Conservation (phyloP, 2,329 filamentous ascomycete species). For the Tolypocladium album region DNA sequence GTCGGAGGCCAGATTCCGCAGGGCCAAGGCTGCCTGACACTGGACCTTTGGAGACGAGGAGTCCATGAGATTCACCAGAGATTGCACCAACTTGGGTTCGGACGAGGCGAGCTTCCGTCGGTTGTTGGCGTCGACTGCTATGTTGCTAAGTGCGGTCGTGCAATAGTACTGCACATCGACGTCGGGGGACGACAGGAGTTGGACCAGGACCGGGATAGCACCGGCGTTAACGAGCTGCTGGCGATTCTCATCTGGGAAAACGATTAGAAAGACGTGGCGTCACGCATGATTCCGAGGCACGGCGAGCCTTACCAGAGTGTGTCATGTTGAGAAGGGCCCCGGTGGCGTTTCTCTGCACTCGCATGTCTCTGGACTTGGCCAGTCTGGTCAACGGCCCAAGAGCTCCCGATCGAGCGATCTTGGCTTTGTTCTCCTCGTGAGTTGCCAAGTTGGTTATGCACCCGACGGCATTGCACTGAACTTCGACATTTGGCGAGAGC, state of each 20-base stretch:
- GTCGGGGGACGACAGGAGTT: slow-evolving; percentile 83
- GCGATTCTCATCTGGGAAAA: slow-evolving; percentile 76
- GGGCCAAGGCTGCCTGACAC: slow-evolving; percentile 87
- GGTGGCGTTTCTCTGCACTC: slow-evolving; percentile 94
- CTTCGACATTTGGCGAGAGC: slow-evolving; percentile 95
- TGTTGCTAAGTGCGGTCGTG: slow-evolving; percentile 96
- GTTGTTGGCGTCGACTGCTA: slow-evolving; percentile 88
- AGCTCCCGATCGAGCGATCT: slow-evolving; percentile 91
- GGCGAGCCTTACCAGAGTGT: slow-evolving; percentile 64
- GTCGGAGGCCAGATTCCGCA: slow-evolving; percentile 91
- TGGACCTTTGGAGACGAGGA: slow-evolving; percentile 96
- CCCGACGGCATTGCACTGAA: slow-evolving; percentile 97
- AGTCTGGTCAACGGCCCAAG: slow-evolving; percentile 81
- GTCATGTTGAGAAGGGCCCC: slow-evolving; percentile 98
- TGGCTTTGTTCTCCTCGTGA: slow-evolving; percentile 98
- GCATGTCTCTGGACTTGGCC: slow-evolving; percentile 97
- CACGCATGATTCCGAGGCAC: not conserved
- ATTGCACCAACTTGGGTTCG: slow-evolving; percentile 85
- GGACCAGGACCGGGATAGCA: slow-evolving; percentile 94
- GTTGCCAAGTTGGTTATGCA: slow-evolving; percentile 98
- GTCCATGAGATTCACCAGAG: slow-evolving; percentile 91
- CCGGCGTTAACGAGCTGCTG: slow-evolving; percentile 95
- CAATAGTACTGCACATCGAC: slow-evolving; percentile 99
- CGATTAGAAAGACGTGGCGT: not conserved
- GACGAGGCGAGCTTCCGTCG: slow-evolving; percentile 83